Conservation (phyloP, 306 rosid genomes). For the Begonia loranthoides region DNA sequence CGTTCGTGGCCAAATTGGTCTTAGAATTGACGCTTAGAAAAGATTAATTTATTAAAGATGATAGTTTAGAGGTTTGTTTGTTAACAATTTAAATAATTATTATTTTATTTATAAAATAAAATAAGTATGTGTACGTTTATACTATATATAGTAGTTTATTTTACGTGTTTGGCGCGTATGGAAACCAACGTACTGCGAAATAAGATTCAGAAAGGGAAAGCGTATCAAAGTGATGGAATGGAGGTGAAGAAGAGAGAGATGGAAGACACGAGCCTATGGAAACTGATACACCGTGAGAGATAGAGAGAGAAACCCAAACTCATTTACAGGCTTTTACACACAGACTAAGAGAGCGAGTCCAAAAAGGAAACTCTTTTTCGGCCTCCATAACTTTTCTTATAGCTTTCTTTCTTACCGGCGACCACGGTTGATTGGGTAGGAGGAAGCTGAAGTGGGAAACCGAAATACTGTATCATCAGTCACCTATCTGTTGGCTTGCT, state of each 20-base stretch:
- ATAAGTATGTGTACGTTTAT: neutral
- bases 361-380: constrained; percentile 11
- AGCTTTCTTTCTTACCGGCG: constrained; percentile 9
- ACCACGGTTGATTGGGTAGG: constrained; percentile 43
- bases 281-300: constrained; percentile 7
- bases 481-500: constrained; percentile 6
- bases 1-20: no score
- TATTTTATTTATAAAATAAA: neutral
- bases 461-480: constrained; percentile 14
- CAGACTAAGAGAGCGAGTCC: constrained; percentile 1
- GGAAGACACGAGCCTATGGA: neutral
- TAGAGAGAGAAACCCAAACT: constrained; percentile 19
- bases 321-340: constrained; percentile 31
- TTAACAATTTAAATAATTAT: no score
- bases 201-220: constrained; percentile 5
- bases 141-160: neutral
- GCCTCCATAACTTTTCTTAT: neutral
- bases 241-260: constrained; percentile 8
- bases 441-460: constrained; percentile 4
- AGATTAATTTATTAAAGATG: no score
- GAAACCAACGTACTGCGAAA: constrained; percentile 13
- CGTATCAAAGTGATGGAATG: constrained; percentile 15
- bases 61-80: no score
- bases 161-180: constrained; percentile 16
- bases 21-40: no score